Percentiles rank a stretch among this genome's conserved stretches.
These are phyloP conservation scores for Lyophyllum shimeji DNA, from an alignment of 768 basidiomycete genomes.

Conservation along the genomic window DNA sequence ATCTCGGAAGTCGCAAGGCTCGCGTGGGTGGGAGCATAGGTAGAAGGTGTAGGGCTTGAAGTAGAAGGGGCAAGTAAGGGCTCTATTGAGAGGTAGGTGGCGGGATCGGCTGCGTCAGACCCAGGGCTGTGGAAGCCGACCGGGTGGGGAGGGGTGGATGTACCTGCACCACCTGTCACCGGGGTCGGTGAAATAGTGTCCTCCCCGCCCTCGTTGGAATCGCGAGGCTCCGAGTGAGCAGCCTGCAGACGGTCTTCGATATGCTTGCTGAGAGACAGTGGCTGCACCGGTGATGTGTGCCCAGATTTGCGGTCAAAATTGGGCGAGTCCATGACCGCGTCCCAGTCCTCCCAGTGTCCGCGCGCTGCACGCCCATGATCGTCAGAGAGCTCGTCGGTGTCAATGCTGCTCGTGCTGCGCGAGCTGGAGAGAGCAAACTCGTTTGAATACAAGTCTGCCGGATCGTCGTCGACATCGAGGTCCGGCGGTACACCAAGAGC, in stretches of 20 bases:
- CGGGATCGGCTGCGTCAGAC: conserved; percentile 11
- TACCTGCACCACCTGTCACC: neutral
- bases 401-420: conserved; percentile 20
- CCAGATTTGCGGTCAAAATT: conserved; percentile 21
- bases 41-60: conserved; percentile 28
- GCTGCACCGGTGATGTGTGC: conserved; percentile 6
- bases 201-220: neutral
- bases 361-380: conserved; percentile 37
- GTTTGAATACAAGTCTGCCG: conserved; percentile 4
- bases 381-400: conserved; percentile 41
- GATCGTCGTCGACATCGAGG: conserved; percentile 60
- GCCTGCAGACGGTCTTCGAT: neutral
- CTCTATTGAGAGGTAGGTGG: conserved; percentile 40
- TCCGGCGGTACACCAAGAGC: conserved; percentile 88
- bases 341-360: conserved; percentile 47
- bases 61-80: conserved; percentile 46
- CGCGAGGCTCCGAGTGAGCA: neutral
- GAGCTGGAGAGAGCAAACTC: conserved; percentile 19
- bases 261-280: conserved; percentile 1
- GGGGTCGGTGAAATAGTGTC: neutral
- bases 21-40: conserved; percentile 29
- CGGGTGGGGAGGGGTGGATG: neutral
- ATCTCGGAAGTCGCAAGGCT: conserved; percentile 23
- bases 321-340: conserved; percentile 45
- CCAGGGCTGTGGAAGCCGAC: neutral